These are phyloP conservation scores for Lumnitzera littorea DNA, from an alignment of 345 rosid species.

Conservation along the genomic window DNA sequence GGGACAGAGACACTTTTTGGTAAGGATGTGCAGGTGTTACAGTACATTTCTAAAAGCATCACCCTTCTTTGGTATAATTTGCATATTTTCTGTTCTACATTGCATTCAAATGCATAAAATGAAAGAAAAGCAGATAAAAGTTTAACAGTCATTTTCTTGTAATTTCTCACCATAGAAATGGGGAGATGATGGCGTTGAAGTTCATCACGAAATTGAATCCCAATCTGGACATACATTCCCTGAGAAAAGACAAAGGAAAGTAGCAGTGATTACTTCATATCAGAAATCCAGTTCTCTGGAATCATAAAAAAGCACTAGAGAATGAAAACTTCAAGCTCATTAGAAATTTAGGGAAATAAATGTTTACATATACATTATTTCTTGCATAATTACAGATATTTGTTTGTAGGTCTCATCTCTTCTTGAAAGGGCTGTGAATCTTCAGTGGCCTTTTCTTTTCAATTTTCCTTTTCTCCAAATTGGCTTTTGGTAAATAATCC, in stretches of 20 bases:
- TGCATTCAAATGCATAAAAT: background rate
- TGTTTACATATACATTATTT: too few relatives aligned
- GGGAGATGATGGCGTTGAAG: constrained; percentile 94
- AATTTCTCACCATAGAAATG: constrained; percentile 57
- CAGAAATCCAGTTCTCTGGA: too few relatives aligned
- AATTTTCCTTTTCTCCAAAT: too few relatives aligned
- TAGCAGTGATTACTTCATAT: background rate
- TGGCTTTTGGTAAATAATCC: too few relatives aligned
- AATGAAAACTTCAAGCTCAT: too few relatives aligned
- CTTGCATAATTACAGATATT: too few relatives aligned
- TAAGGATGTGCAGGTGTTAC: background rate
- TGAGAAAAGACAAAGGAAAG: constrained; percentile 26
- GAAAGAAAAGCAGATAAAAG: background rate
- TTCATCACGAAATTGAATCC: constrained; percentile 93
- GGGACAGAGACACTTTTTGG: background rate
- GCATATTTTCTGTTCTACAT: background rate
- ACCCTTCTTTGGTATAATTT: too few relatives aligned
- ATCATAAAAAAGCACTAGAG: too few relatives aligned
- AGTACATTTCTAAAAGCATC: background rate
- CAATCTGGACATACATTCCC: constrained; percentile 93
- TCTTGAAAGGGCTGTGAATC: too few relatives aligned
- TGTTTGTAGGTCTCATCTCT: too few relatives aligned
- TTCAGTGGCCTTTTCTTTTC: too few relatives aligned
- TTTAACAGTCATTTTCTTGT: background rate
- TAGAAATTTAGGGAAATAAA: too few relatives aligned